A percentile compares a stretch with the other conserved stretches of the same genome.
phyloP scores from a whole-genome alignment of 331 rosid genomes.

The Prunus yedoensis region DNA sequence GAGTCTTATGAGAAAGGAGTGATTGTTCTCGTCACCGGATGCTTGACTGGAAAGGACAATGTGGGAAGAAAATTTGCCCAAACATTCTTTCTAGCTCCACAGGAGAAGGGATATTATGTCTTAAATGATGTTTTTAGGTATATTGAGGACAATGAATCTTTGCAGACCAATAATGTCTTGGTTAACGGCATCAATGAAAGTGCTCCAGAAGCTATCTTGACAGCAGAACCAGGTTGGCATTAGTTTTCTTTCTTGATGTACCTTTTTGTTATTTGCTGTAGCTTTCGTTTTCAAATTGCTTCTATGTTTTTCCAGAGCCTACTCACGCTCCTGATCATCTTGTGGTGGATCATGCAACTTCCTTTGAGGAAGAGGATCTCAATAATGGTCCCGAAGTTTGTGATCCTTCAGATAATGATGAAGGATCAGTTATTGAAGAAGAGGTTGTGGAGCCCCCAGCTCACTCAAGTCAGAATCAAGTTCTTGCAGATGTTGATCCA shows the following conservation, averaged over 20 bases:
- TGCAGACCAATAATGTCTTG: slow-evolving; percentile 40
- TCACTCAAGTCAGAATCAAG: slow-evolving; percentile 40
- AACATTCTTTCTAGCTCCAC: slow-evolving; percentile 96
- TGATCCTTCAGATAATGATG: slow-evolving; percentile 65
- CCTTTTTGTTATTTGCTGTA: slow-evolving; percentile 4
- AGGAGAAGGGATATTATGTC: slow-evolving; percentile 88
- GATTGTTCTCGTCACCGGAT: slow-evolving; percentile 89
- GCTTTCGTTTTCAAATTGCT: slow-evolving; percentile 20
- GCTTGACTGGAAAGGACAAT: slow-evolving; percentile 91
- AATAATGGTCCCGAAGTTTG: slow-evolving; percentile 63
- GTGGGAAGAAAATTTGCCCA: slow-evolving; percentile 81
- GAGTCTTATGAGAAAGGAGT: slow-evolving; percentile 86
- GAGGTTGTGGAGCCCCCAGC: slow-evolving; percentile 49
- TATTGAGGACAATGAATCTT: slow-evolving; percentile 60
- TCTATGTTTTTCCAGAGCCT: slow-evolving; percentile 50
- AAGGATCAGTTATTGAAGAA: slow-evolving; percentile 66
- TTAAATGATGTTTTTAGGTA: slow-evolving; percentile 91
- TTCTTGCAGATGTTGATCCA: slow-evolving; percentile 42
- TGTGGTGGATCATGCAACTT: slow-evolving; percentile 45
- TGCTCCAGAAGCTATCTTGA: slow-evolving; percentile 35
- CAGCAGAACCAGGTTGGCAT: slow-evolving; percentile 71
- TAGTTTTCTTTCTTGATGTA: slow-evolving; percentile 17
- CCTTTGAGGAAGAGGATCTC: slow-evolving; percentile 53
- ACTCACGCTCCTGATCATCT: slow-evolving; percentile 50
- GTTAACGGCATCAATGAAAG: slow-evolving; percentile 47